A percentile compares a stretch with the other conserved stretches of the same genome.
Conservation (phyloP, 345 rosid genomes). For the Salix koriyanagi region DNA sequence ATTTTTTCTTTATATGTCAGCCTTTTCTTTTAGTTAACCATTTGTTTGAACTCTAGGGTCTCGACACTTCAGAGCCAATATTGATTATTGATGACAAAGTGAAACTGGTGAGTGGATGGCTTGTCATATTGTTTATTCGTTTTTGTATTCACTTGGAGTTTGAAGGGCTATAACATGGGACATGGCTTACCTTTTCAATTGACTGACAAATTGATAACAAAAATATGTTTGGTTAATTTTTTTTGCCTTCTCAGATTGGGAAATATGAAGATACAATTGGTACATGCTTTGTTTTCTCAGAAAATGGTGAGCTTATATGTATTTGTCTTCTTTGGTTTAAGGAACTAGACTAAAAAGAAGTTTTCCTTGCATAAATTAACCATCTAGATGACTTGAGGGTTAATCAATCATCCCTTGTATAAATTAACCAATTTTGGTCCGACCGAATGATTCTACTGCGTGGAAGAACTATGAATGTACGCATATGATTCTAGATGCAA, state of each 20-base stretch:
- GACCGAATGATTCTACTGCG: background rate
- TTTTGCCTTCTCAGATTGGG: constrained; percentile 38
- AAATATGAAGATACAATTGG: constrained; percentile 62
- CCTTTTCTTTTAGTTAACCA: background rate
- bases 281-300: constrained; percentile 45
- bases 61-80: constrained; percentile 51
- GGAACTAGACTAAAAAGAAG: background rate
- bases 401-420: background rate
- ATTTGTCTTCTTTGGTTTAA: background rate
- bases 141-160: background rate
- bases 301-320: constrained; percentile 36
- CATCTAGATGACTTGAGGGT: background rate
- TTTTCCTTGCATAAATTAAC: background rate
- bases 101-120: constrained; percentile 47
- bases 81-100: constrained; percentile 45
- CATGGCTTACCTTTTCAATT: background rate
- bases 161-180: background rate
- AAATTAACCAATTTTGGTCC: background rate
- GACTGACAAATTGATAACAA: background rate
- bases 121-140: background rate
- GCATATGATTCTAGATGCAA: no score
- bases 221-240: background rate
- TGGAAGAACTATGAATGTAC: no score
- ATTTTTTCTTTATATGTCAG: background rate
- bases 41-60: constrained; percentile 39